Evolutionary conservation across 1,284 basidiomycete species (phyloP).

Genomic region (Heterobasidion parviporum): DNA sequence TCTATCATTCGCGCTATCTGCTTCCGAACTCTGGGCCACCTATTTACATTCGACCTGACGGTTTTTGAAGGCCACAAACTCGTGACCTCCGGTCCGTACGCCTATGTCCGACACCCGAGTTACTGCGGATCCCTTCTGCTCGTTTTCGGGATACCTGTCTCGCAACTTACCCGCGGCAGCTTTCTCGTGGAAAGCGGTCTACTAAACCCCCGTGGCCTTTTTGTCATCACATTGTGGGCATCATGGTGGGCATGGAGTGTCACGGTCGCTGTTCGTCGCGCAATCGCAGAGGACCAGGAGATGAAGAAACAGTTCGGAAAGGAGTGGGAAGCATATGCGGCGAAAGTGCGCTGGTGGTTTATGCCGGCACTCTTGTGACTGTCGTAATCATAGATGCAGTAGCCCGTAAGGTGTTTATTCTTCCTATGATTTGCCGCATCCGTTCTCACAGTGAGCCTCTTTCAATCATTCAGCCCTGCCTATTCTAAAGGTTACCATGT

Average conservation of each 20-base stretch:
- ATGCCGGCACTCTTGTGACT: conserved; percentile 34
- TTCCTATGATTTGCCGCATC: no score
- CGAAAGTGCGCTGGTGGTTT: conserved; percentile 45
- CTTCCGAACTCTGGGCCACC: conserved; percentile 34
- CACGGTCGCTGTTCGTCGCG: conserved; percentile 39
- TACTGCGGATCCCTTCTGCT: conserved; percentile 24
- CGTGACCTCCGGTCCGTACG: conserved; percentile 45
- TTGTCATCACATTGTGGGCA: conserved; percentile 30
- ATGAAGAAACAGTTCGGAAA: conserved; percentile 39
- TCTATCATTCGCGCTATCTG: conserved; percentile 29
- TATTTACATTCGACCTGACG: conserved; percentile 60
- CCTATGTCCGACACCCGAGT: conserved; percentile 33
- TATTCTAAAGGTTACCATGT: no score
- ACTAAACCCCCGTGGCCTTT: conserved; percentile 18
- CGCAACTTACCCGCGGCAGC: conserved; percentile 44
- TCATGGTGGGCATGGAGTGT: conserved; percentile 47
- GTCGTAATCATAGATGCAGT: no score
- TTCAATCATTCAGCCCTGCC: no score
- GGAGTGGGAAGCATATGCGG: conserved; percentile 47
- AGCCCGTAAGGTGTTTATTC: no score
- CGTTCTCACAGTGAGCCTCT: no score
- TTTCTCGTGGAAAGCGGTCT: conserved; percentile 45
- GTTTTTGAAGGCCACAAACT: conserved; percentile 47
- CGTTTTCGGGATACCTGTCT: conserved; percentile 40
- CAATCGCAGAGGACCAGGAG: conserved; percentile 44